Base-by-base conservation (phyloP, 805 yeast species). In the Starmerella davenportii region DNA sequence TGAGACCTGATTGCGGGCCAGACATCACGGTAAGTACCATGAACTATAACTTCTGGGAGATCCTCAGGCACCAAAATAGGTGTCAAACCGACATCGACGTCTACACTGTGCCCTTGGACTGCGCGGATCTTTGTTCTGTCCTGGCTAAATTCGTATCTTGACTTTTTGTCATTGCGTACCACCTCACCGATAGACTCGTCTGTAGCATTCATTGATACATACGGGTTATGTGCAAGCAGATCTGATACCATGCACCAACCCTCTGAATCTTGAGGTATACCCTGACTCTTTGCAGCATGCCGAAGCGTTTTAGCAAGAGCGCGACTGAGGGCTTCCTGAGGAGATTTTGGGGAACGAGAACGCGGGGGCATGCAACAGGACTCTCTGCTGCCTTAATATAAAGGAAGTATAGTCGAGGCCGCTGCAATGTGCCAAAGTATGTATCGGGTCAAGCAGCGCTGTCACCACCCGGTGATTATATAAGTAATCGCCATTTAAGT, bases 41-140 rank as follows among this genome's bases (percentile, higher is more conserved):
- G 98, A 16, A 81, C 73, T 2, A 82, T 66, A 2, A 56, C 53
- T 0, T 79, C 19, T 3, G 65, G 90, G 35, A 72, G 61, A 2
- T 36, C 38, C 3, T 66, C 62, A 0, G 55, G 60, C 1, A 32
- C 36, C 16, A 51, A 50, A 34, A 73, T 50, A 28, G 52, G 61
- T 35, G 38, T 53, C 21, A 71, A 55, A 21, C 66, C 63, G 14
- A 67, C 65, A 17, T 61, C 66, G 3, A 63, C 61, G 1, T 58
- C 52, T 4, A 87, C 59, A 0, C 93, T 74, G 56, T 90, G 98
- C 3, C 98, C 98, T 57, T 90, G 98, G 38, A 76, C 76, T 3
- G 98, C 96, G 53, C 95, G 72, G n/a, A 87, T 70, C 27, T 35
- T 44, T 50, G 52, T 47, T 9, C 37, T 38, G 4, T 46, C 47